Conservation (phyloP, 352 stramenopile species). For the Poterioochromonas sp. region DNA sequence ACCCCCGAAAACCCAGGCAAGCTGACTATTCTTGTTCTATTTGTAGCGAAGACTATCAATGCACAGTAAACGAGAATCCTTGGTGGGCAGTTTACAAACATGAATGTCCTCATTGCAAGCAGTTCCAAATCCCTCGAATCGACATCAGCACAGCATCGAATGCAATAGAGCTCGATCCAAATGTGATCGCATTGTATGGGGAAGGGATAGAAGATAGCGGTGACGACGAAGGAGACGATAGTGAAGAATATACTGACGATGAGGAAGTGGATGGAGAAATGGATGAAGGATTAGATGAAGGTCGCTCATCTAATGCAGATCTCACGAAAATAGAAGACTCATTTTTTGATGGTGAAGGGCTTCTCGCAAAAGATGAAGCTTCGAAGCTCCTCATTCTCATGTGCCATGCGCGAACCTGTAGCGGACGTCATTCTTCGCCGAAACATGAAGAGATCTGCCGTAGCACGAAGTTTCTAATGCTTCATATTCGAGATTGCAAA, state of each 20-base stretch:
- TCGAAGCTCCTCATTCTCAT: slow-evolving; percentile 44
- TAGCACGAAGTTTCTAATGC: slow-evolving; percentile 46
- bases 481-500: slow-evolving; percentile 45
- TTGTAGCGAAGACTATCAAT: slow-evolving; percentile 1
- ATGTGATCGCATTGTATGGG: slow-evolving; percentile 35
- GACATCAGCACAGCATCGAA: slow-evolving; percentile 41
- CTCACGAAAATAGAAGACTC: neutral
- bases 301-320: neutral
- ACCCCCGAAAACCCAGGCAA: neutral
- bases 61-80: slow-evolving; percentile 18
- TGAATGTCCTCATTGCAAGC: slow-evolving; percentile 43
- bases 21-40: slow-evolving; percentile 8
- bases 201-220: slow-evolving; percentile 32
- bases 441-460: slow-evolving; percentile 43
- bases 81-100: slow-evolving; percentile 39
- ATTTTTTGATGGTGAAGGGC: neutral
- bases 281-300: neutral
- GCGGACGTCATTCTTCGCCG: slow-evolving; percentile 36
- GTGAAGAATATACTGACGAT: slow-evolving; percentile 41
- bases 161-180: slow-evolving; percentile 44
- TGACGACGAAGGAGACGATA: slow-evolving; percentile 32
- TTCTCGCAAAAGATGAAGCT: neutral
- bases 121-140: slow-evolving; percentile 42
- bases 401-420: slow-evolving; percentile 42
- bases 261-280: slow-evolving; percentile 31